Evolutionary conservation across 2,329 filamentous ascomycete species (phyloP).

Genomic region (Microdochium trichocladiopsis): DNA sequence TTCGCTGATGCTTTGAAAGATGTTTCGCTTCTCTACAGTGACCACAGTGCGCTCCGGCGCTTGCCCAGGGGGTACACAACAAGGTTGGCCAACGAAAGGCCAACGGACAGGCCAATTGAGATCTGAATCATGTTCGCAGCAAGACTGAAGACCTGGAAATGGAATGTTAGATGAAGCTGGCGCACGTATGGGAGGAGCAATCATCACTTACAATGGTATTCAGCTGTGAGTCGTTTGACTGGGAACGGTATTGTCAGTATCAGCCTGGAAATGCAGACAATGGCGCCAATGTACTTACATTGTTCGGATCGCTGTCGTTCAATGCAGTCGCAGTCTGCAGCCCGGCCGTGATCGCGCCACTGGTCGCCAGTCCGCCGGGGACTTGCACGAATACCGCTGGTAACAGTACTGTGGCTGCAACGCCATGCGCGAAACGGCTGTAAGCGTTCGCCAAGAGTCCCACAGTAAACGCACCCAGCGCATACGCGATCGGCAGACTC

Average conservation of each 20-base stretch:
- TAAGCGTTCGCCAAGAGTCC: slow-evolving; percentile 76
- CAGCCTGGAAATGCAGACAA: not conserved
- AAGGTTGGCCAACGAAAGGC: slow-evolving; percentile 47
- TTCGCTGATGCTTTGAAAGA: too few relatives aligned
- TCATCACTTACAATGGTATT: not conserved
- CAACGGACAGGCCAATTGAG: slow-evolving; percentile 55
- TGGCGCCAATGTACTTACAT: slow-evolving; percentile 7
- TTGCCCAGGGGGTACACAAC: slow-evolving; percentile 52
- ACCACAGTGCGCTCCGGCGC: slow-evolving; percentile 45
- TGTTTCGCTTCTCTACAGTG: slow-evolving; percentile 4
- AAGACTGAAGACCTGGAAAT: slow-evolving; percentile 35
- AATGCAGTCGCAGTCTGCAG: slow-evolving; percentile 49
- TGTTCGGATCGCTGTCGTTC: slow-evolving; percentile 31
- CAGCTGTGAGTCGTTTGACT: slow-evolving; percentile 1
- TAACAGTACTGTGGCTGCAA: slow-evolving; percentile 78
- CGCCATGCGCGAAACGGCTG: slow-evolving; percentile 52
- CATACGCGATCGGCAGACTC: slow-evolving; percentile 71
- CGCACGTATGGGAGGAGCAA: not conserved
- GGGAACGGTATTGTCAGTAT: not conserved
- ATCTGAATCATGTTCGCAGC: slow-evolving; percentile 53
- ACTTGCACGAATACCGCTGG: slow-evolving; percentile 77
- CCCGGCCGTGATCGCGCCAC: slow-evolving; percentile 51
- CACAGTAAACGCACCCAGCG: slow-evolving; percentile 68
- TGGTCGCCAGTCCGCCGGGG: slow-evolving; percentile 53
- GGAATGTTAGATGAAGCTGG: not conserved